phyloP scores from a whole-genome alignment of 2,329 filamentous ascomycete species.

The Nakataea oryzae region DNA sequence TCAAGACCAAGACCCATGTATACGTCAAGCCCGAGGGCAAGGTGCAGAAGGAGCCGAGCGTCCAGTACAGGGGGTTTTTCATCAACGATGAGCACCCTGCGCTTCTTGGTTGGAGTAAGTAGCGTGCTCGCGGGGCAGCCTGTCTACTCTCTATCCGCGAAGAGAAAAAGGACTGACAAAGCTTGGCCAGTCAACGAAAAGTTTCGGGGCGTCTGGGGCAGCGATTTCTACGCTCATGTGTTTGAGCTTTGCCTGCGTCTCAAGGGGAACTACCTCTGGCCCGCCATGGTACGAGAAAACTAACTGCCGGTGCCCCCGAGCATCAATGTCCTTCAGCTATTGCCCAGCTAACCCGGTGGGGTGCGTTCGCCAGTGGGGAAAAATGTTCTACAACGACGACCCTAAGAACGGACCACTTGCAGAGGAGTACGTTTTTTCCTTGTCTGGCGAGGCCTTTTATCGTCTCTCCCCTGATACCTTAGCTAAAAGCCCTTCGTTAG shows the following conservation, averaged over 20 bases:
- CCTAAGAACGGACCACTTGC: constrained; percentile 38
- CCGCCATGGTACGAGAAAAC: constrained; percentile 29
- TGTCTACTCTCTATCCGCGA: constrained; percentile 10
- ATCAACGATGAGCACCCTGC: constrained; percentile 50
- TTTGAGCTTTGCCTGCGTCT: constrained; percentile 46
- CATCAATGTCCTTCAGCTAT: background rate
- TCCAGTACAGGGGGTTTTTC: constrained; percentile 50
- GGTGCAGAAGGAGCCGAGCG: constrained; percentile 36
- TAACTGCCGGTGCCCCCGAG: too few species aligned
- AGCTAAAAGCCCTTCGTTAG: too few species aligned
- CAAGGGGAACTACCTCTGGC: constrained; percentile 49
- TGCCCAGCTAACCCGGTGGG: background rate
- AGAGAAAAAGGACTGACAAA: background rate
- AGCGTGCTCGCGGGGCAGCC: constrained; percentile 6
- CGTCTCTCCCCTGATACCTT: too few species aligned
- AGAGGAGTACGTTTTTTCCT: too few species aligned
- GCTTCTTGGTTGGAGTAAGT: constrained; percentile 35
- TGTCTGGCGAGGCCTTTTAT: too few species aligned
- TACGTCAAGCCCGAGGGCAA: constrained; percentile 23
- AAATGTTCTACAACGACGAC: constrained; percentile 47
- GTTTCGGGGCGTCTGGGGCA: constrained; percentile 24
- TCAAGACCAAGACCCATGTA: constrained; percentile 32
- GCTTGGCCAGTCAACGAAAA: background rate
- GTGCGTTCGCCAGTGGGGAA: constrained; percentile 29
- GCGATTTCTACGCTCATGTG: constrained; percentile 40